Evolutionary conservation across 164 flowering plant genomes (phyloP).

Genomic region (Kingdonia uniflora): DNA sequence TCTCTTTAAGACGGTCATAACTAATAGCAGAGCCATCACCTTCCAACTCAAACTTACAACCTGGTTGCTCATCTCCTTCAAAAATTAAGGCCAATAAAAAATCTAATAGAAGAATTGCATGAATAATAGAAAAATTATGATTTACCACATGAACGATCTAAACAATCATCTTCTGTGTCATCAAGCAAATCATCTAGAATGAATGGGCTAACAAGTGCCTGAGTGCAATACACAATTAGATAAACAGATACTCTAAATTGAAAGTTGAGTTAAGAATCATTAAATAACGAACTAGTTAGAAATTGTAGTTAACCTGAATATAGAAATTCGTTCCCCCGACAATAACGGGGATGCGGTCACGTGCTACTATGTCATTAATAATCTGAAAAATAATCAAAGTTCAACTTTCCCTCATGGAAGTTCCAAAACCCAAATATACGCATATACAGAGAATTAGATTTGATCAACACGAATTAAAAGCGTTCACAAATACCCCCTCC

Average conservation of each 20-base stretch:
- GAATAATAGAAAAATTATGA: not conserved
- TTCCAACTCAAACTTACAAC: slow-evolving; percentile 16
- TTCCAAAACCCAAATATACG: too few species aligned
- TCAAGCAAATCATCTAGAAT: slow-evolving; percentile 64
- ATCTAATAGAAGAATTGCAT: not conserved
- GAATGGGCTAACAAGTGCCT: slow-evolving; percentile 88
- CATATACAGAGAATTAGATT: too few species aligned
- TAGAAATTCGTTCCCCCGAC: slow-evolving; percentile 98
- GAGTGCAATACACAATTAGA: slow-evolving; percentile 1
- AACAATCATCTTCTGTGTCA: slow-evolving; percentile 29
- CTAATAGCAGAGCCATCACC: slow-evolving; percentile 15
- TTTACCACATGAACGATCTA: slow-evolving; percentile 30
- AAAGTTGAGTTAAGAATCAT: not conserved
- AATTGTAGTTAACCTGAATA: slow-evolving; percentile 53
- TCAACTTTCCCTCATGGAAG: too few species aligned
- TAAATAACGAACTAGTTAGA: not conserved
- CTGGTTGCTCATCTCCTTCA: slow-evolving; percentile 25
- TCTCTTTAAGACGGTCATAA: slow-evolving; percentile 45
- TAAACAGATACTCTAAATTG: not conserved
- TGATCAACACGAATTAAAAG: too few species aligned
- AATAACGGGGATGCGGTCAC: slow-evolving; percentile 60
- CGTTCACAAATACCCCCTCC: too few species aligned
- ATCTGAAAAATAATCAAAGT: slow-evolving; percentile 32
- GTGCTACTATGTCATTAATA: slow-evolving; percentile 53
- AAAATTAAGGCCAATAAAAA: not conserved